Base-by-base conservation (phyloP, 2,329 filamentous ascomycete genomes). In the Botrytis squamosa region DNA sequence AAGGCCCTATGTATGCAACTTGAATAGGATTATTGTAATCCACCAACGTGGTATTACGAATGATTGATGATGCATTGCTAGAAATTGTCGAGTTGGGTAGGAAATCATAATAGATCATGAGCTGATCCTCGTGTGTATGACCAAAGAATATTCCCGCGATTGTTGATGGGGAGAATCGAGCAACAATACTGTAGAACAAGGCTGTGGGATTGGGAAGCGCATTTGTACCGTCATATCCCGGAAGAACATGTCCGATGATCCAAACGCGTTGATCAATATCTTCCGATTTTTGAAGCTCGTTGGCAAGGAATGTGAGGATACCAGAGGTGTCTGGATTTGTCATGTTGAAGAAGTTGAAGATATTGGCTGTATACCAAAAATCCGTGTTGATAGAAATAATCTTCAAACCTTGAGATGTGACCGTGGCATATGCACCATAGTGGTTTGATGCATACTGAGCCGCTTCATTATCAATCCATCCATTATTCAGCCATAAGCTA, bases 51-150 rank as follows among this genome's bases (percentile, higher is more conserved):
- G 78, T 79, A 65, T 80, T 77, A 7, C 62, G 62, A 33, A 72
- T 59, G 12, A 59, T 57, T 12, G 70, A 67, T 3, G 36, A 57
- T 38, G 44, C 33, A n/a, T 72, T 72, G 46, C 52, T 72, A 29
- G 62, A 46, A 33, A 44, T 67, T 25, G 46, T 72, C 8, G 70
- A 72, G 40, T 72, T 67, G 57, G 70, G 62, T 25, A 72, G 62
- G 57, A 77, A 80, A 73, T 80, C 78, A 66, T 81, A 81, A 72
- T 79, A 81, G 46, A 81, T 77, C 42, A 79, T 76, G 9, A 82
- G 80, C 66, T 82, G 77, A 59, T 81, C 80, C 29, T 78, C 77
- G 74, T 82, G 81, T 3, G 81, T 82, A 73, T 82, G 81, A 16
- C 81, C 80, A 71, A 77, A 82, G 74, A 82, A 82, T 64, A 81